These are phyloP conservation scores for Metarhizium brunneum DNA, from an alignment of 2,329 filamentous ascomycete species.

Conservation along the genomic window DNA sequence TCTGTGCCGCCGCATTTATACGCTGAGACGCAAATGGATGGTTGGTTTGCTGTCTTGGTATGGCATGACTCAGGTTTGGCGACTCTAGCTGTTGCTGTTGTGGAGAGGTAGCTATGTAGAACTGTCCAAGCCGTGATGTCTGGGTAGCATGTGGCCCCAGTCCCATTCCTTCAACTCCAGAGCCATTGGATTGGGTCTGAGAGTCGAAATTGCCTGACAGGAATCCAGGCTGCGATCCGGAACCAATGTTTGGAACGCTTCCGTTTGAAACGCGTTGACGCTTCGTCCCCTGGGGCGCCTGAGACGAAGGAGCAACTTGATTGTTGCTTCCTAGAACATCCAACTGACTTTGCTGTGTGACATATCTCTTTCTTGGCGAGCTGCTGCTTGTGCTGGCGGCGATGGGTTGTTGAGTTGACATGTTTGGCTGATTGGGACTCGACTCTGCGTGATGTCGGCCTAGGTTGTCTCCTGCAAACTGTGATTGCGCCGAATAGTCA, in stretches of 20 bases:
- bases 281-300: background rate
- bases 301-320: background rate
- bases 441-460: background rate
- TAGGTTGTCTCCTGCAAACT: background rate
- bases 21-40: background rate
- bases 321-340: background rate
- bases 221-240: background rate
- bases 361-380: conserved; percentile 3
- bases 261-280: background rate
- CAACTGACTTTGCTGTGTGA: background rate
- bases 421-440: background rate
- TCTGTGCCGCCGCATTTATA: background rate
- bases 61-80: background rate
- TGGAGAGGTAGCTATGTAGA: background rate
- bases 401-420: background rate
- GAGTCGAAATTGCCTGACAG: background rate
- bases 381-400: background rate
- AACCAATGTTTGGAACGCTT: background rate
- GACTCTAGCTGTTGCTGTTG: background rate
- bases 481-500: background rate
- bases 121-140: background rate
- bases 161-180: background rate
- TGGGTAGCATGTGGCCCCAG: background rate
- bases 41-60: background rate
- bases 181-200: background rate